These are phyloP conservation scores for Annulohypoxylon bovei DNA, from an alignment of 495 filamentous ascomycete genomes.

Conservation along the genomic window DNA sequence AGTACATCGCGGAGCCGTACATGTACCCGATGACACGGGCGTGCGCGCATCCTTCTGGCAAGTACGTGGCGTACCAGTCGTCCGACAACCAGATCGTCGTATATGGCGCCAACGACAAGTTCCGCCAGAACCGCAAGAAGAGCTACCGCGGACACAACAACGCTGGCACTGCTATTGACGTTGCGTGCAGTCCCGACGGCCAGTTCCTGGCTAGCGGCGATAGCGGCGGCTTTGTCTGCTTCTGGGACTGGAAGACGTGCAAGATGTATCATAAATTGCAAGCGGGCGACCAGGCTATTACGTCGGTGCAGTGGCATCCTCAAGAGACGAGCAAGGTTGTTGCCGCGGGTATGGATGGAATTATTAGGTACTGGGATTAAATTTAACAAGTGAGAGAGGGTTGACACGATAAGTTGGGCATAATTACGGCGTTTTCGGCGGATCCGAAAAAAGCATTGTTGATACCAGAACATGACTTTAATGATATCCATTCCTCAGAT, in stretches of 20 bases:
- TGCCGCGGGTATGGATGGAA: slow-evolving; percentile 87
- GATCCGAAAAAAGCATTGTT: slow-evolving; percentile 22
- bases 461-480: slow-evolving; percentile 32
- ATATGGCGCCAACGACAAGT: slow-evolving; percentile 91
- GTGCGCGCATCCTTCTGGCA: slow-evolving; percentile 83
- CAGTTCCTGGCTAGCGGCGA: slow-evolving; percentile 88
- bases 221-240: slow-evolving; percentile 85
- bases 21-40: slow-evolving; percentile 93
- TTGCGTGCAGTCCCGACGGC: slow-evolving; percentile 89
- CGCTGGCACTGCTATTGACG: slow-evolving; percentile 90
- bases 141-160: slow-evolving; percentile 95
- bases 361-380: slow-evolving; percentile 96
- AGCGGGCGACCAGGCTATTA: slow-evolving; percentile 80
- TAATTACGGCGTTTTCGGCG: slow-evolving; percentile 25
- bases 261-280: slow-evolving; percentile 97
- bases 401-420: slow-evolving; percentile 4
- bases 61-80: slow-evolving; percentile 91
- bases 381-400: slow-evolving; percentile 2
- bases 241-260: slow-evolving; percentile 99
- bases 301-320: slow-evolving; percentile 89
- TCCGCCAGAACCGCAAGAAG: slow-evolving; percentile 97
- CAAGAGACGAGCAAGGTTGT: slow-evolving; percentile 94
- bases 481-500: slow-evolving; percentile 17
- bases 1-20: slow-evolving; percentile 91
- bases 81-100: slow-evolving; percentile 97